These are phyloP conservation scores for Tulasnella calospora DNA, from an alignment of 768 basidiomycete species.

Conservation along the genomic window DNA sequence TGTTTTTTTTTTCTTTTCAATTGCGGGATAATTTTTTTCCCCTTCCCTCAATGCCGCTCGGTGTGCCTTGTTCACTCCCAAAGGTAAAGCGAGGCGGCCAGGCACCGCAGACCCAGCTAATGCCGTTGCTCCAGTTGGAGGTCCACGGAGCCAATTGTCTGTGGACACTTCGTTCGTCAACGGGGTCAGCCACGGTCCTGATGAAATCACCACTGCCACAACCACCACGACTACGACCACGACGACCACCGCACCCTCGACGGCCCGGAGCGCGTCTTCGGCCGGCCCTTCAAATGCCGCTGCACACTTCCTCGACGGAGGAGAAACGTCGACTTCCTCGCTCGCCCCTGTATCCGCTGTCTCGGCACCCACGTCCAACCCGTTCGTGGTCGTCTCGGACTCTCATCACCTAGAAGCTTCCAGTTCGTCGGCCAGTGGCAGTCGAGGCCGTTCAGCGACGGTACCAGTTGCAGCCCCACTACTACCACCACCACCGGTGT, in stretches of 20 bases:
- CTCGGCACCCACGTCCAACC: neutral
- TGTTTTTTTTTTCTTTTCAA: neutral
- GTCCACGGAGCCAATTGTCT: neutral
- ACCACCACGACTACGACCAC: too few relatives aligned
- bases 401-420: too few relatives aligned
- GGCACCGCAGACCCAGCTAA: neutral
- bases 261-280: too few relatives aligned
- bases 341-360: neutral
- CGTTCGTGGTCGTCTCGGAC: neutral
- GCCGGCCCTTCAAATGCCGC: too few relatives aligned
- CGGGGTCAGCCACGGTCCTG: neutral
- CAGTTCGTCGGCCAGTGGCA: neutral
- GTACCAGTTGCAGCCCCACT: too few relatives aligned
- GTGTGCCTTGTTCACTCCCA: neutral
- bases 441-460: neutral
- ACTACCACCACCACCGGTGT: neutral
- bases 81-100: neutral
- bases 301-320: too few relatives aligned
- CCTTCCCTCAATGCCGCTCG: neutral
- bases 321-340: too few relatives aligned
- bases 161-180: neutral
- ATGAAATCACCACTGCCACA: too few relatives aligned
- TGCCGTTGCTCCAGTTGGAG: too few relatives aligned
- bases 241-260: too few relatives aligned
- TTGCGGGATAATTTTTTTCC: neutral